These are phyloP conservation scores for Diaporthe sp. DNA, from an alignment of 2,329 filamentous ascomycete genomes.

Conservation along the genomic window DNA sequence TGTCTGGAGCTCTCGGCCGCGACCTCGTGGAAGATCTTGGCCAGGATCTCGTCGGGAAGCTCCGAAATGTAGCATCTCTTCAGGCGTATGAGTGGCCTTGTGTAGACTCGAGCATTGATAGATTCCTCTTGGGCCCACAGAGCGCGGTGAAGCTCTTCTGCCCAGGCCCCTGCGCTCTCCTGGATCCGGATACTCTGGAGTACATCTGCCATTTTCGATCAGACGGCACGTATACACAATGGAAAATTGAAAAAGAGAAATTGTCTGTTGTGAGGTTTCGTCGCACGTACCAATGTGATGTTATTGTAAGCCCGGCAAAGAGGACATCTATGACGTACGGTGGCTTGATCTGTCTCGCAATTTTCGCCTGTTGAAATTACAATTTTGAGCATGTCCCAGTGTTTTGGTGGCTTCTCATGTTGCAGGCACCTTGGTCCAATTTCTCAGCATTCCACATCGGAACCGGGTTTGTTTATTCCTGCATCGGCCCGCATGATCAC, in stretches of 20 bases:
- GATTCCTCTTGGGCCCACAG: slow-evolving; percentile 18
- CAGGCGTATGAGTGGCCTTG: not conserved
- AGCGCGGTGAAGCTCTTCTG: slow-evolving; percentile 1
- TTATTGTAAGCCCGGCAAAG: not conserved
- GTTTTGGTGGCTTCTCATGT: not conserved
- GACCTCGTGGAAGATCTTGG: slow-evolving; percentile 9
- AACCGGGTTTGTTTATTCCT: not conserved
- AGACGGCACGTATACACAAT: not conserved
- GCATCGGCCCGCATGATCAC: not conserved
- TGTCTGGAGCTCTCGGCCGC: not conserved
- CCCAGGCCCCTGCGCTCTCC: not conserved
- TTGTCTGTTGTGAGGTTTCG: not conserved
- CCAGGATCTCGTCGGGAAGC: not conserved
- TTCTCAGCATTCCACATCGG: not conserved
- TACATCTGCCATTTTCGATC: not conserved
- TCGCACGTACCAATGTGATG: not conserved
- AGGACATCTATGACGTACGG: not conserved
- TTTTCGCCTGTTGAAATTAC: not conserved
- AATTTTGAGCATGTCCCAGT: not conserved
- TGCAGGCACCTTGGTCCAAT: not conserved
- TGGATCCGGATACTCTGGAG: not conserved
- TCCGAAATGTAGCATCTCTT: not conserved
- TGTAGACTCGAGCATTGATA: not conserved
- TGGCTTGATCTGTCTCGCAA: slow-evolving; percentile 11
- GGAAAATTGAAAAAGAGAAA: not conserved